Conservation (phyloP, 1,139 yeast species). For the Sugiyamaella grinbergsii region DNA sequence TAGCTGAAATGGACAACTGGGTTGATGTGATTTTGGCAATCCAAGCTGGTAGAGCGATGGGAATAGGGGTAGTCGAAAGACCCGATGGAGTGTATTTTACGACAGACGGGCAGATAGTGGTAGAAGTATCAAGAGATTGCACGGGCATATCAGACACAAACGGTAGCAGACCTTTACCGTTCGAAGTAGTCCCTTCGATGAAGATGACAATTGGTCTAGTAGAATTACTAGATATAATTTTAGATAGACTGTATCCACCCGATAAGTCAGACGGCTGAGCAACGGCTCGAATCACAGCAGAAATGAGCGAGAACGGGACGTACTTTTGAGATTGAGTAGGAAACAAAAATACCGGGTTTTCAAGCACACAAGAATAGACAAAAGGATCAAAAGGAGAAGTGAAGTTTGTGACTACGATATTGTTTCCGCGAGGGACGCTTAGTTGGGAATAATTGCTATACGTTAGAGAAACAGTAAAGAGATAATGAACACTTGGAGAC, state of each 20-base stretch:
- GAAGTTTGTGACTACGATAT: slow-evolving; percentile 43
- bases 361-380: slow-evolving; percentile 33
- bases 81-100: slow-evolving; percentile 40
- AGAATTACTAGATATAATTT: slow-evolving; percentile 9
- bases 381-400: slow-evolving; percentile 46
- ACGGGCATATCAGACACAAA: slow-evolving; percentile 27
- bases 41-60: slow-evolving; percentile 30
- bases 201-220: slow-evolving; percentile 39
- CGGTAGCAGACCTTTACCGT: slow-evolving; percentile 46
- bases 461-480: background rate
- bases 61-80: slow-evolving; percentile 35
- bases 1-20: slow-evolving; percentile 30
- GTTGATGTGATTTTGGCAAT: slow-evolving; percentile 25
- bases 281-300: slow-evolving; percentile 22
- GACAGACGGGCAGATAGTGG: slow-evolving; percentile 37
- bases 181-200: slow-evolving; percentile 47
- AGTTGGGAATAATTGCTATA: background rate
- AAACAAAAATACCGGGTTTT: slow-evolving; percentile 7
- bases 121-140: slow-evolving; percentile 13
- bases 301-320: slow-evolving; percentile 9
- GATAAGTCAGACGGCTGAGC: slow-evolving; percentile 20
- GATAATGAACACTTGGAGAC: too few relatives aligned
- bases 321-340: slow-evolving; percentile 19
- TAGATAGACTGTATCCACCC: slow-evolving; percentile 10
- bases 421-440: slow-evolving; percentile 38